Base-by-base conservation (phyloP, 2,329 filamentous ascomycete species). In the Monosporascus cannonballus region DNA sequence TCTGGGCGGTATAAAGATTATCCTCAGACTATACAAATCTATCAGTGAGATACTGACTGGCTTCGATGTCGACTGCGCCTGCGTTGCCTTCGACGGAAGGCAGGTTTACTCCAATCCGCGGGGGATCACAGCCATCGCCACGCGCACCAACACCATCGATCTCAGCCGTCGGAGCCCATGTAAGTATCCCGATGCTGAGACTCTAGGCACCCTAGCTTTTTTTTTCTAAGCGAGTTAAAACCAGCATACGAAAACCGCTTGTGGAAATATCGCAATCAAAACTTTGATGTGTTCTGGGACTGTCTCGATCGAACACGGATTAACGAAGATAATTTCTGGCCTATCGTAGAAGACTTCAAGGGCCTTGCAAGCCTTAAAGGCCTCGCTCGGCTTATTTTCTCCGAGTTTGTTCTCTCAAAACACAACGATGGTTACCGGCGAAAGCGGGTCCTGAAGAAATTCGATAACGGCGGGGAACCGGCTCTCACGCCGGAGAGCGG, bases 231-330 rank as follows among this genome's bases (percentile, higher is more conserved):
- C 15, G n/a, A 42, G 34, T 14, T 22, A 27, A n/a, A 45, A 37
- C 24, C 18, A 55, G 55, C 45, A 5, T 47, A 47, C 18, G 45
- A 47, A 25, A 47, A 47, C 22, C 45, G 45, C 22, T 20, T 47
- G 22, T 47, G 30, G 25, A 47, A 47, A 36, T 47, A 47, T 20
- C 45, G 45, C 30, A 30, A 30, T 6, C 37, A 41, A 8, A 37
- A 37, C n/a, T 47, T 47, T 20, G 45, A 47, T 25, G 45, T 20
- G 18, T 47, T 22, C 18, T 47, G 45, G 45, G 45, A 47, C 17
- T 8, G 9, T 24, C 45, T 47, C 45, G 45, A 47, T 14, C 45
- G 45, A 14, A 22, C 22, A 24, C 45, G 22, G 22, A 18, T 47
- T 36, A n/a, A 30, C 9, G 5, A 20, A 7, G 11, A 5, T 2